A percentile compares a stretch with the other conserved stretches of the same genome.
Conservation (phyloP, 2,329 filamentous ascomycete genomes). For the Claviceps capensis region DNA sequence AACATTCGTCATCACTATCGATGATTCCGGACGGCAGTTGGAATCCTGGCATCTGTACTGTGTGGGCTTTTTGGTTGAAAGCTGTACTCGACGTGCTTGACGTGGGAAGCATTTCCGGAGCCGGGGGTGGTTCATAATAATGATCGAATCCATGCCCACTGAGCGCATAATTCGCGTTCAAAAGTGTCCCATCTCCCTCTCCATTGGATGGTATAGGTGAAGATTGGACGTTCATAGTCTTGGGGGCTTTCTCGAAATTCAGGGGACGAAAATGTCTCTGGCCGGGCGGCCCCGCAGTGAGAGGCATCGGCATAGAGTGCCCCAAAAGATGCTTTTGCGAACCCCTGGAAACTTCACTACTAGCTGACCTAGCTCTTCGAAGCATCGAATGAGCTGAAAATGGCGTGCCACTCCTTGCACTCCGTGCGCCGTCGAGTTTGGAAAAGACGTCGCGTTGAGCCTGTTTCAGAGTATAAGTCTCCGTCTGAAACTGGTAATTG, state of each 20-base stretch:
- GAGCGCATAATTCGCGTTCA: conserved; percentile 12
- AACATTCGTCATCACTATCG: neutral
- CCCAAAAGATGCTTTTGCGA: conserved; percentile 15
- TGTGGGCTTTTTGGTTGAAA: neutral
- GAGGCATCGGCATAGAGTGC: conserved; percentile 31
- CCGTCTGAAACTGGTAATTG: neutral
- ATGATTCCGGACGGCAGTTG: neutral
- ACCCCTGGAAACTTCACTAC: conserved; percentile 1
- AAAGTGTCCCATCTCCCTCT: conserved; percentile 14
- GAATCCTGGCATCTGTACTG: neutral
- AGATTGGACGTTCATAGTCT: conserved; percentile 12
- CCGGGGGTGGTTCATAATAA: neutral
- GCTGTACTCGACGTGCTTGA: neutral
- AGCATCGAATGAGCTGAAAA: neutral
- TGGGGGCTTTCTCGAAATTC: conserved; percentile 26
- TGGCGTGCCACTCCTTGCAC: conserved; percentile 1
- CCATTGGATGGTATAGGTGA: conserved; percentile 1
- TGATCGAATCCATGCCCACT: conserved; percentile 12
- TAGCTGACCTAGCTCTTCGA: neutral
- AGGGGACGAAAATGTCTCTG: conserved; percentile 35
- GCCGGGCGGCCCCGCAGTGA: conserved; percentile 42
- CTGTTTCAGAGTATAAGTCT: neutral
- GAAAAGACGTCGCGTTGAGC: conserved; percentile 1
- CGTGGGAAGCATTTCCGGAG: neutral
- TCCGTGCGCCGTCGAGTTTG: conserved; percentile 2